Percentiles rank a stretch among this genome's conserved stretches.
Conservation (phyloP, 2,329 filamentous ascomycete species). For the Penicillium sp. region DNA sequence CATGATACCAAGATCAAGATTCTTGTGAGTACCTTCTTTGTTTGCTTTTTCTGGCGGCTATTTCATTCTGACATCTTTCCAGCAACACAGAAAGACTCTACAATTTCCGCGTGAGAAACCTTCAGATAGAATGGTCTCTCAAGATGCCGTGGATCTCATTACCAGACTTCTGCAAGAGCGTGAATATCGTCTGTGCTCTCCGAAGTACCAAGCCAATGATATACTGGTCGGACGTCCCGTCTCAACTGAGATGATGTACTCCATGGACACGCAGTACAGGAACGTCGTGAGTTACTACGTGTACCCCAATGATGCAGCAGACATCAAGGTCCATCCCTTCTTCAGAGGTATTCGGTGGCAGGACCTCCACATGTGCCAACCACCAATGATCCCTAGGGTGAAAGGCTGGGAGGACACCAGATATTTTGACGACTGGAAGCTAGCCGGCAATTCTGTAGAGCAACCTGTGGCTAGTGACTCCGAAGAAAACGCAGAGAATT, state of each 20-base stretch:
- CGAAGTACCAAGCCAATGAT: constrained; percentile 70
- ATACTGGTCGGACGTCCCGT: constrained; percentile 33
- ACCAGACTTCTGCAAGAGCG: constrained; percentile 70
- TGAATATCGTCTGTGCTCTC: constrained; percentile 72
- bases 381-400: constrained; percentile 79
- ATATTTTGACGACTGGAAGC: constrained; percentile 79
- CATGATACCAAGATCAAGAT: constrained; percentile 86
- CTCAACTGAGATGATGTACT: constrained; percentile 33
- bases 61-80: neutral
- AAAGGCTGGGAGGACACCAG: constrained; percentile 69
- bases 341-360: constrained; percentile 80
- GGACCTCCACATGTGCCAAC: constrained; percentile 65
- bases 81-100: constrained; percentile 70
- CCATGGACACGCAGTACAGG: constrained; percentile 33
- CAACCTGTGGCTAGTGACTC: constrained; percentile 14
- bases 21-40: constrained; percentile 53
- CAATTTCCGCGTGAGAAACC: constrained; percentile 63
- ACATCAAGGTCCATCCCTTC: constrained; percentile 87
- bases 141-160: constrained; percentile 75
- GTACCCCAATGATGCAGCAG: constrained; percentile 77
- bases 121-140: constrained; percentile 59
- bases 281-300: constrained; percentile 63
- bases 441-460: constrained; percentile 60
- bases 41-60: constrained; percentile 16
- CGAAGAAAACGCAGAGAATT: constrained; percentile 9